Base-by-base conservation (phyloP, 106 monocot genomes). In the Narthecium ossifragum region DNA sequence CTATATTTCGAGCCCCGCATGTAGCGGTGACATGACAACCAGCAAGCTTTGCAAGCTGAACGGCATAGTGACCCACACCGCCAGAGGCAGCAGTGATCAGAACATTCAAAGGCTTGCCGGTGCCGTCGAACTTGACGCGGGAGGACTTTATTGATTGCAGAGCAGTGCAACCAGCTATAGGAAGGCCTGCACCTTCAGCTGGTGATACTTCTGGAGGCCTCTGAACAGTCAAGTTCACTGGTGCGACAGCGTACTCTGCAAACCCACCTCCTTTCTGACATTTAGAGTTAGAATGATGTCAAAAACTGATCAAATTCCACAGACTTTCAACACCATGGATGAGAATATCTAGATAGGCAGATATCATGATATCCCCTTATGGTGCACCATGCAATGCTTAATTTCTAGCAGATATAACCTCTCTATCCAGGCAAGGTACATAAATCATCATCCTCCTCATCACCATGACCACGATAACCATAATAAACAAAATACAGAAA, bases 61-160 rank as follows among this genome's bases (percentile, higher is more conserved):
- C 64, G 2, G 80, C 70, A 6, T 62, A 75, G 10, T 34, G 67
- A 4, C 81, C 81, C 0, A 76, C 72, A 5, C 81, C 81, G 1
- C 81, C 81, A 2, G 81, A 81, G 63, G 81, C 68, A 8, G 81
- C 81, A 5, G 81, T 76, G 51, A 76, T 75, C 11, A 81, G 71
- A 51, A 81, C 47, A 22, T 68, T 81, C 9, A 25, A 0, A 0
- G 45, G 48, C 2, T 57, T 15, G 2, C 54, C 9, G 5, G 60
- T 50, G 61, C 54, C 47, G 10, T 60, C 65, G 11, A 34, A 37
- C 6, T 41, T 65, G 55, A 41, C 27, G 0, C 67, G 75, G 0
- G 61, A 45, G 0, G 45, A 17, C 8, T 46, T 71, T 5, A 81
- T 54, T 6, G 75, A 66, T 30, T 71, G 80, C 31, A 81, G 71